These are phyloP conservation scores for Vitis riparia DNA, from an alignment of 164 flowering plant species.

Conservation along the genomic window DNA sequence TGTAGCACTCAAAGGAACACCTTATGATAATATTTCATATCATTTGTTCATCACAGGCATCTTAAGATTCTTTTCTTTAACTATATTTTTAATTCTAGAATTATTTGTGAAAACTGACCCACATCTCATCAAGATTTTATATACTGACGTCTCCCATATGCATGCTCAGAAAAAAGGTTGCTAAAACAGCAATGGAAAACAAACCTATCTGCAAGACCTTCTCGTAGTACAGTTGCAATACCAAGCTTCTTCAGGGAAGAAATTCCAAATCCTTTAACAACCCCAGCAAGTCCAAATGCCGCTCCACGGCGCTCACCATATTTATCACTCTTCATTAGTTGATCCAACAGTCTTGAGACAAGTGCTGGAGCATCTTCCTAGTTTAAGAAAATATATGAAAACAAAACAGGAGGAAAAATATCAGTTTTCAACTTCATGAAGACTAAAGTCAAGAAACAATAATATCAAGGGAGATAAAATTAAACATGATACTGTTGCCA, in stretches of 20 bases:
- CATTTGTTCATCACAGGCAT: too few relatives aligned
- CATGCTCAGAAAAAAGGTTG: not conserved
- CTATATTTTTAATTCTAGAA: too few relatives aligned
- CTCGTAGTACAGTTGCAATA: slow-evolving; percentile 47
- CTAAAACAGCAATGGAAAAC: slow-evolving; percentile 2
- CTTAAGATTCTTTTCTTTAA: too few relatives aligned
- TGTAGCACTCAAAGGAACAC: too few relatives aligned
- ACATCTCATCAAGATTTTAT: too few relatives aligned
- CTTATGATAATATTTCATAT: too few relatives aligned
- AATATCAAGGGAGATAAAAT: not conserved
- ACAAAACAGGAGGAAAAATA: not conserved
- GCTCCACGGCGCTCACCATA: slow-evolving; percentile 99
- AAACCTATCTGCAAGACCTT: slow-evolving; percentile 84
- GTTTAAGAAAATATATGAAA: slow-evolving; percentile 11
- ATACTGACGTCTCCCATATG: not conserved
- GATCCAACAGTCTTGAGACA: slow-evolving; percentile 71
- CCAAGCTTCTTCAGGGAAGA: slow-evolving; percentile 83
- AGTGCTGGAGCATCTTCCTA: slow-evolving; percentile 88
- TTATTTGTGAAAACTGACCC: too few relatives aligned
- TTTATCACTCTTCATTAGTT: slow-evolving; percentile 89
- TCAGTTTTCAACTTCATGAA: not conserved
- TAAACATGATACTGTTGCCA: not conserved
- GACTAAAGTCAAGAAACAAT: not conserved
- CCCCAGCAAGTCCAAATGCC: slow-evolving; percentile 98
- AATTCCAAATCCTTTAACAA: slow-evolving; percentile 88